These are phyloP conservation scores for Vitis rupestris DNA, from an alignment of 164 flowering plant genomes.

Conservation along the genomic window DNA sequence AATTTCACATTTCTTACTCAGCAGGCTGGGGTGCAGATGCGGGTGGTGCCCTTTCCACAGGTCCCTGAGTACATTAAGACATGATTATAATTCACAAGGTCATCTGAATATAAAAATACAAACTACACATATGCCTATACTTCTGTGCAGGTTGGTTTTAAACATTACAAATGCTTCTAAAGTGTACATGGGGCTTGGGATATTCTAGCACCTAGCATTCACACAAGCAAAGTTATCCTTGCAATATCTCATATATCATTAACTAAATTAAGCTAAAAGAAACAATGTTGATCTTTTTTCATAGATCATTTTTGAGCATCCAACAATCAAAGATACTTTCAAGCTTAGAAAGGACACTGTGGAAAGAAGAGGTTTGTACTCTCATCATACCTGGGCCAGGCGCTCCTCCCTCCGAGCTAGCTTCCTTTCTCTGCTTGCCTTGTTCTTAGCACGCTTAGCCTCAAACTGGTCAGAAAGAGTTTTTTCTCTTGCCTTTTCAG, in stretches of 20 bases:
- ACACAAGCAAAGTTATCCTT: too few species aligned
- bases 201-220: too few species aligned
- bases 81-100: background rate
- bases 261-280: too few species aligned
- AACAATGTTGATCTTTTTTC: too few species aligned
- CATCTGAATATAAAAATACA: background rate
- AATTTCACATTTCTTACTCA: constrained; percentile 21
- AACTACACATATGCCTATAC: background rate
- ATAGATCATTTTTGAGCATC: too few species aligned
- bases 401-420: constrained; percentile 40
- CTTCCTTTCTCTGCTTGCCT: constrained; percentile 47
- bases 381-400: constrained; percentile 28
- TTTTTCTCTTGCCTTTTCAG: constrained; percentile 47
- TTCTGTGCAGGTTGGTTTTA: background rate
- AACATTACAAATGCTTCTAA: too few species aligned
- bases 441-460: constrained; percentile 46
- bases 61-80: constrained; percentile 23
- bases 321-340: too few species aligned
- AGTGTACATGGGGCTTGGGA: too few species aligned
- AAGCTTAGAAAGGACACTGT: too few species aligned
- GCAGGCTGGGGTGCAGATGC: constrained; percentile 23
- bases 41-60: constrained; percentile 28
- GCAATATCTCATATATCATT: too few species aligned
- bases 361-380: background rate
- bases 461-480: constrained; percentile 44